These are phyloP conservation scores for Basidiobolus meristosporus DNA, from an alignment of 371 early-diverging fungal genomes.

Conservation along the genomic window DNA sequence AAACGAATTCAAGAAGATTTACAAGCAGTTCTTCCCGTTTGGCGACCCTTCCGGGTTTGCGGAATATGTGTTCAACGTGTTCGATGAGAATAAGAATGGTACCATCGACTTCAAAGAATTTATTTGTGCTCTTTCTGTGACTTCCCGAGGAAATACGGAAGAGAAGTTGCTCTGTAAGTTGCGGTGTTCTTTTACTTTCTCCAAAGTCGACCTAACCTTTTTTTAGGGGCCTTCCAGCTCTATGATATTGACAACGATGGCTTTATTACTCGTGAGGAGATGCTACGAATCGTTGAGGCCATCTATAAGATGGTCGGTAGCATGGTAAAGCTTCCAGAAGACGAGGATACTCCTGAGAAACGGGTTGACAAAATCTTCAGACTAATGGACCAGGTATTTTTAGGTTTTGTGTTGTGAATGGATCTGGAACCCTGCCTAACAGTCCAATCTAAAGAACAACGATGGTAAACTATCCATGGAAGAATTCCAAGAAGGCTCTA, in stretches of 20 bases:
- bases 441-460: constrained; percentile 22
- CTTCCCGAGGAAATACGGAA: constrained; percentile 67
- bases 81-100: constrained; percentile 76
- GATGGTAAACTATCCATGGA: constrained; percentile 62
- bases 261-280: constrained; percentile 74
- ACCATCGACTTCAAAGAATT: constrained; percentile 87
- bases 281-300: constrained; percentile 76
- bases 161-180: constrained; percentile 69
- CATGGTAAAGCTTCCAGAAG: constrained; percentile 74
- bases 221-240: constrained; percentile 36
- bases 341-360: constrained; percentile 85
- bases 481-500: constrained; percentile 77
- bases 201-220: not conserved
- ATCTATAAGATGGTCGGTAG: constrained; percentile 89
- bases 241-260: constrained; percentile 89
- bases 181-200: not conserved
- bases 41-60: constrained; percentile 84
- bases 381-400: constrained; percentile 60
- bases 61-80: constrained; percentile 75
- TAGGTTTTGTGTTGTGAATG: not conserved
- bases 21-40: constrained; percentile 93
- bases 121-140: constrained; percentile 70
- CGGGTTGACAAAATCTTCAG: constrained; percentile 79
- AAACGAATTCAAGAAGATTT: constrained; percentile 78
- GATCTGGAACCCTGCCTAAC: not conserved